Base-by-base conservation (phyloP, 768 basidiomycete species). In the Botryobasidium botryosum region DNA sequence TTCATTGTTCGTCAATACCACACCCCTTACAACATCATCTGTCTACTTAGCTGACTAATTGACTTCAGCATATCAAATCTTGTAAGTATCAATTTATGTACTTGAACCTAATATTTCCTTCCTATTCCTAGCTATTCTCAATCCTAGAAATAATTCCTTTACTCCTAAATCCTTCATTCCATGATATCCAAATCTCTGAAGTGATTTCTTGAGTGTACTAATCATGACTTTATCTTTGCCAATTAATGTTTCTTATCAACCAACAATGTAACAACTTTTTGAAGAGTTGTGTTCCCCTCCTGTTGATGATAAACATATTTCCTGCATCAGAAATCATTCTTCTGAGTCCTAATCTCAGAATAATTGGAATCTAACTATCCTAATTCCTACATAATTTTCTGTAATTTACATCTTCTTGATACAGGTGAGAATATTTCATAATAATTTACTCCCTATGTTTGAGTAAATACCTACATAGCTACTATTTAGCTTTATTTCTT, bases 351-450 rank as follows among this genome's bases (percentile, higher is more conserved):
- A 39, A 20, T 13, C 12, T 13, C 12, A 13, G 13, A 13, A 21
- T n/a, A n/a, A n/a, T n/a, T n/a, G n/a, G n/a, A n/a, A n/a, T 25
- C 41, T 15, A 12, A 12, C 20, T 43, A 25, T 35, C 28, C 28
- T n/a, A 43, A 25, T 35, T 25, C 41, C 12, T 43, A 43, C 24
- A 43, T 28, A 15, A 25, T 25, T 21, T 43, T 65, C 1, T 12
- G n/a, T 20, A 64, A 53, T 4, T 39, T 7, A 18, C 46, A 51
- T n/a, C 53, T 46, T 46, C 12, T 51, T 32, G 55, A 59, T 2
- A 55, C 56, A 0, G 62, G 59, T 3, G 60, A 50, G 10, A 54
- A 57, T 0, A 56, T 58, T 13, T 57, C 36, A 32, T 36, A 35
- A 48, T 53, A 45, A 40, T 50, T 35, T 15, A 35, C 4, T 5